Evolutionary conservation across 805 yeast genomes (phyloP), one percentile per base, ranked within the genome.

Genomic region (Torulaspora maleeae): DNA sequence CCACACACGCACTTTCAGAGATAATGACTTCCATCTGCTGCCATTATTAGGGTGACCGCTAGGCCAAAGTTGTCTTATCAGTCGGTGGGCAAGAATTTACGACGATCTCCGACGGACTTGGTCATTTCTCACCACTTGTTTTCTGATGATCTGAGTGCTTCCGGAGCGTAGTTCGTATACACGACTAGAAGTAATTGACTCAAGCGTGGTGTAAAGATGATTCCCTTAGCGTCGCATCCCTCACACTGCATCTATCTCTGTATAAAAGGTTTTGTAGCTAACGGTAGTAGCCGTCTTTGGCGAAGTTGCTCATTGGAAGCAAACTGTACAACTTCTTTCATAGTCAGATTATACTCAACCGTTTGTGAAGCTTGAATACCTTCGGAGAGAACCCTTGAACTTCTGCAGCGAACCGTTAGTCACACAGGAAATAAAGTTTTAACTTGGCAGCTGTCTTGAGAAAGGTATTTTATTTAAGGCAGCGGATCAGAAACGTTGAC

Each of bases 141-240:
- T 36, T 36, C 40, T 36, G 28, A 36, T 27, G 32, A 12, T 17
- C 36, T 16, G 17, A 30, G 27, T 30, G 36, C 24, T 25, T 39
- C 32, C 37, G 24, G 11, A 9, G 8, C 36, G 15, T 6, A 22
- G 13, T 25, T 39, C 33, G 33, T 39, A 39, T 32, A 39, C 35
- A 32, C 30, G 30, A 22, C 30, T 22, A 15, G 2, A 22, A n/a
- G 27, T 12, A 24, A 13, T 15, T 22, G 35, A 36, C 40, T 35
- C 39, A 24, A 12, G 40, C 44, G 48, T 44, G 48, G 48, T 44
- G 48, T 44, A 44, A 34, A 27, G 48, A 40, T 40, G 48, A 44
- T 41, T 44, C 48, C 48, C 48, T 44, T 39, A 44, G 35, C 19
- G 30, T 17, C 43, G 34, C 27, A 32, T 32, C 43, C 36, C 43